Evolutionary conservation across 768 basidiomycete species (phyloP).

Genomic region (Lactifluus piperatus): DNA sequence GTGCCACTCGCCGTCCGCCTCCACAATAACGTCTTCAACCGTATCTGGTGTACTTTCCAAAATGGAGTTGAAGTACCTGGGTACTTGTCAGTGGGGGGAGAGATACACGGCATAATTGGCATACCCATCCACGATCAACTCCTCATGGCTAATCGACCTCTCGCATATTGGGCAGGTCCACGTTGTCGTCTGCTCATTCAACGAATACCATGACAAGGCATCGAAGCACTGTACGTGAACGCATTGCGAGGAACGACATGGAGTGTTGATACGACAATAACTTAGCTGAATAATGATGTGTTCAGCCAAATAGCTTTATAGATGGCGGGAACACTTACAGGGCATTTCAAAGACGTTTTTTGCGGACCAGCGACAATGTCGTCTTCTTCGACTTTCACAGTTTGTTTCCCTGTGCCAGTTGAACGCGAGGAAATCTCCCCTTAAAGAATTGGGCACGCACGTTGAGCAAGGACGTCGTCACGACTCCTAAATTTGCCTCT

Average conservation of each 20-base stretch:
- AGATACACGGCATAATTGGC: conserved; percentile 20
- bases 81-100: conserved; percentile 1
- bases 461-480: conserved; percentile 54
- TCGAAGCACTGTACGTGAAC: conserved; percentile 95
- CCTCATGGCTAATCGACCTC: conserved; percentile 61
- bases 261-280: conserved; percentile 74
- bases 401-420: conserved; percentile 41
- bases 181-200: conserved; percentile 95
- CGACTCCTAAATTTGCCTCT: conserved; percentile 55
- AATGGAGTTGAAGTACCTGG: conserved; percentile 83
- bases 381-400: conserved; percentile 61
- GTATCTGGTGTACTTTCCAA: conserved; percentile 65
- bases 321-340: conserved; percentile 45
- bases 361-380: conserved; percentile 88
- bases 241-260: conserved; percentile 81
- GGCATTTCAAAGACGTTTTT: conserved; percentile 89
- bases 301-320: not conserved
- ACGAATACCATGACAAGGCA: conserved; percentile 84
- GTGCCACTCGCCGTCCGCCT: conserved; percentile 95
- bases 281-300: conserved; percentile 46
- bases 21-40: conserved; percentile 89
- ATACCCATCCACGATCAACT: conserved; percentile 89
- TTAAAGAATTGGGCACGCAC: conserved; percentile 37
- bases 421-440: not conserved
- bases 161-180: conserved; percentile 95